Evolutionary conservation across 1,284 basidiomycete species (phyloP), one percentile per base, ranked within the genome.

Genomic region (Coniferiporia weirii): DNA sequence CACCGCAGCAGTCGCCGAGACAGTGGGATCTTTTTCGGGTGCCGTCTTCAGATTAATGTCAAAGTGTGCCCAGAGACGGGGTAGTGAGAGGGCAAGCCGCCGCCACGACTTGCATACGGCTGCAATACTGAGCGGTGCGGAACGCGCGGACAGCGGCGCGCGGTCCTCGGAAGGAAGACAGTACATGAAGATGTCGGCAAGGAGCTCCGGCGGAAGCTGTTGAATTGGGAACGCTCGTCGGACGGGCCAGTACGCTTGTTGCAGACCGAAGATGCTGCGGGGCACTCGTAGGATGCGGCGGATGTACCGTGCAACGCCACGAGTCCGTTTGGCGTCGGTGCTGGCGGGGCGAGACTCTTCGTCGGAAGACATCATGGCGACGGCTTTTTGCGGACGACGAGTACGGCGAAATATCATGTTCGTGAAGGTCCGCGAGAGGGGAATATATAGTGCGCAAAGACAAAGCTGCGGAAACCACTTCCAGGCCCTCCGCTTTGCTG

Each of bases 21-120:
- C 13, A 35, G 40, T 43, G 5, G 27, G 27, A 27, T 50, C 48
- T 2, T 20, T 13, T 13, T 8, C 48, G 6, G 22, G 48, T 15
- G 10, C 20, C 15, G 22, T 9, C 13, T n/a, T 38, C 52, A 44
- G 52, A n/a, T 3, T 10, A 12, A 44, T 8, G n/a, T 54, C 22
- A 22, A 54, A 44, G 8, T 27, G 40, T 9, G 52, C 19, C 54
- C 54, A 56, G 9, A 56, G 54, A 19, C n/a, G 44, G 17, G 54
- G 47, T 2, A 40, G 12, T 1, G 54, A 48, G 46, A 56, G 44
- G 1, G 54, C 54, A 13, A 56, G 17, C 35, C 35, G 17, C 10
- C 54, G 15, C 54, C 54, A 56, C 5, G 44, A 35, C n/a, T 35
- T 34, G 46, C 54, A 56, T 15, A 49, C 47, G 19, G 12, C 15